Base-by-base conservation (phyloP, 805 yeast genomes). In the Yarrowia deformans region DNA sequence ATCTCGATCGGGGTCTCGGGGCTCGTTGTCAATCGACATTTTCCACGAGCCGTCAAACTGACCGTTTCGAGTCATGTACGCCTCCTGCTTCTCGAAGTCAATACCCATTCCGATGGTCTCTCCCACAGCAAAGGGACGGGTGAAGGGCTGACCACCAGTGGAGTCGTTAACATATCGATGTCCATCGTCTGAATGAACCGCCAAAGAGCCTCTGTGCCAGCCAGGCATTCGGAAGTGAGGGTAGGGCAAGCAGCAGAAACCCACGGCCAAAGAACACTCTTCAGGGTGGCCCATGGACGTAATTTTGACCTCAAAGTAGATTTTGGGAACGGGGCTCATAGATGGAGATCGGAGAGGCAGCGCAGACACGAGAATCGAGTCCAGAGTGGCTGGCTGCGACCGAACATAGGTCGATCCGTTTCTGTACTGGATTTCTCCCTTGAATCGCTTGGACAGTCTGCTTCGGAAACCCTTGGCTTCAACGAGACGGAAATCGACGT, bases 161-260 rank as follows among this genome's bases (percentile, higher is more conserved):
- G 71, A 60, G 46, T 74, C 76, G 42, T 71, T 71, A 14, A 74
- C 72, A 50, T 75, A 75, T 12, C 75, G 67, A 18, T 72, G 64
- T 10, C 77, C 76, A 29, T 74, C 77, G 48, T 75, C 77, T 4
- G 75, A 72, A 45, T 75, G 77, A 19, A 75, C 74, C 1, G 77
- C 76, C 35, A 75, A 54, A 18, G 76, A 73, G 9, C 74, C 76
- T 29, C 77, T 69, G 40, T 75, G 76, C 76, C 77, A 75, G 10
- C 77, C 77, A 1, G 77, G 77, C 37, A 75, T 70, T 40, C 77
- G 40, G 60, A 72, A 73, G 18, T 70, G 74, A 13, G 77, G 77
- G 58, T 75, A 75, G 39, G 77, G 77, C 67, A 71, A 68, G 29
- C 74, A 72, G 10, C 70, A 50, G 54, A 71, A 75, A 1, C 77